Percentiles rank a stretch among this genome's conserved stretches.
phyloP scores from a whole-genome alignment of 1,284 basidiomycete genomes.

The Ganoderma lucidum region DNA sequence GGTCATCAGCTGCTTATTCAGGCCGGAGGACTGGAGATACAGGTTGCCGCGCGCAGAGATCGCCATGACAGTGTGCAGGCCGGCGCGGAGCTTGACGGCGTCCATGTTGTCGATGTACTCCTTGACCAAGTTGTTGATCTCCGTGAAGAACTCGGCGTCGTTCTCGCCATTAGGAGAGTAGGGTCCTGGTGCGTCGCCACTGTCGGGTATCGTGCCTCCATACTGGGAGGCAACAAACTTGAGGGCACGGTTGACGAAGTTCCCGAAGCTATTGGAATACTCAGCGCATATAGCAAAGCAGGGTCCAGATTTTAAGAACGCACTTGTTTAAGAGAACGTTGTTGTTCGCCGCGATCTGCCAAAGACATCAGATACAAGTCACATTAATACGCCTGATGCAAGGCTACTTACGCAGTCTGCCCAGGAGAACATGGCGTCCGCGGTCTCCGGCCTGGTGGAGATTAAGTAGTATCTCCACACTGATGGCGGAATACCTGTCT shows the following conservation, averaged over 20 bases:
- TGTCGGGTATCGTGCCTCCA: conserved; percentile 82
- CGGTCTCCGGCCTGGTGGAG: conserved; percentile 92
- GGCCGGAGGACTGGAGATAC: conserved; percentile 91
- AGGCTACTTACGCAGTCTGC: conserved; percentile 80
- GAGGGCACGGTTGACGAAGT: conserved; percentile 96
- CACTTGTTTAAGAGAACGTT: conserved; percentile 94
- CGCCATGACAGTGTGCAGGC: conserved; percentile 89
- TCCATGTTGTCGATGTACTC: conserved; percentile 94
- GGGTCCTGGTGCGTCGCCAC: conserved; percentile 71
- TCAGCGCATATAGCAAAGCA: conserved; percentile 10
- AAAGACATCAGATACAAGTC: background rate
- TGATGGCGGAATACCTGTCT: conserved; percentile 91
- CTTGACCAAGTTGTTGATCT: conserved; percentile 82
- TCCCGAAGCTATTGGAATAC: conserved; percentile 78
- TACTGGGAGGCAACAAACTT: conserved; percentile 95
- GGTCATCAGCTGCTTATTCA: conserved; percentile 91
- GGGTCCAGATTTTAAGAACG: conserved; percentile 27
- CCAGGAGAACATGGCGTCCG: conserved; percentile 98
- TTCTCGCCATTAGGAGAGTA: conserved; percentile 71
- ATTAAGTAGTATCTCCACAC: conserved; percentile 99
- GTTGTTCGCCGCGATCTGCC: conserved; percentile 90
- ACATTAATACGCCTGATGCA: background rate
- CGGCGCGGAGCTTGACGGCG: conserved; percentile 87
- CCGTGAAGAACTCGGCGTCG: conserved; percentile 83
- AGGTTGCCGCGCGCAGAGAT: conserved; percentile 93